phyloP scores from a whole-genome alignment of 2,329 filamentous ascomycete species.

The Chrysoporthe cubensis region DNA sequence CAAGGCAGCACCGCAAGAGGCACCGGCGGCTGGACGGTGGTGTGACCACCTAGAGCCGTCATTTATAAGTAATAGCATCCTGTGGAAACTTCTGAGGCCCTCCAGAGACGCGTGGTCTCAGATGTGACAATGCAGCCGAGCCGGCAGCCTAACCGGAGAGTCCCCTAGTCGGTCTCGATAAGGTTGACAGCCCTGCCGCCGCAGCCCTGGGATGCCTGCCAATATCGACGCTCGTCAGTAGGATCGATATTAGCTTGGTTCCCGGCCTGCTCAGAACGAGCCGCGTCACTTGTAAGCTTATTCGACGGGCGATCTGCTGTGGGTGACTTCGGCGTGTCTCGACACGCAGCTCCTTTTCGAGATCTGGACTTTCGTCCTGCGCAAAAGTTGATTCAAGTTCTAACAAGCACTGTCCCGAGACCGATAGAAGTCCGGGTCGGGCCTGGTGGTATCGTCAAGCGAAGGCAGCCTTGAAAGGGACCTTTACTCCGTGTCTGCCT shows the following conservation, averaged over 20 bases:
- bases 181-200: not conserved
- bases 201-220: not conserved
- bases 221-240: not conserved
- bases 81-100: not conserved
- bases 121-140: not conserved
- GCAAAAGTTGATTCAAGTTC: not conserved
- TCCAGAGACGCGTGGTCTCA: constrained; percentile 17
- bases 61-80: not conserved
- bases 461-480: constrained; percentile 27
- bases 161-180: not conserved
- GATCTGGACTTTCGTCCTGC: not conserved
- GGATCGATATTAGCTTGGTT: not conserved
- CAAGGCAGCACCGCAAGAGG: constrained; percentile 25
- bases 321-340: no score
- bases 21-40: constrained; percentile 1
- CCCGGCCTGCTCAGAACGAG: not conserved
- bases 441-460: constrained; percentile 18
- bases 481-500: constrained; percentile 26
- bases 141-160: no score
- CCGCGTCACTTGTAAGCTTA: not conserved
- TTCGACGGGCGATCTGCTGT: no score
- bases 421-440: not conserved
- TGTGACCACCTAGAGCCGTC: not conserved
- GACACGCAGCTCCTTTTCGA: not conserved
- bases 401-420: not conserved